A percentile compares a stretch with the other conserved stretches of the same genome.
phyloP scores from a whole-genome alignment of 176 grass and related monocot genomes.

The Saccharum spontaneum region DNA sequence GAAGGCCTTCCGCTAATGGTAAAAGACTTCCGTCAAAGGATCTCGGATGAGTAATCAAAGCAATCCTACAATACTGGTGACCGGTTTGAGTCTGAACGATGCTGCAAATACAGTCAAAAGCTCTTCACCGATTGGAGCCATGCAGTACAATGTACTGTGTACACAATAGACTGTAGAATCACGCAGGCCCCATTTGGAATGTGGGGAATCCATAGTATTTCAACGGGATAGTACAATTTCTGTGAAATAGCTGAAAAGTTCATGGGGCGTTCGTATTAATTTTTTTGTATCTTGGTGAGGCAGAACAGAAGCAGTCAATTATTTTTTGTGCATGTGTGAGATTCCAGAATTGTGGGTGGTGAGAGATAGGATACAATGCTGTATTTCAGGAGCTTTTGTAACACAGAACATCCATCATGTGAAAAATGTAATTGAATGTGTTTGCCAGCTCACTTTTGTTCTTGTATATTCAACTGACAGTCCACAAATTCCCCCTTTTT shows the following conservation, averaged over 20 bases:
- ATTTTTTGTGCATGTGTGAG: conserved; percentile 40
- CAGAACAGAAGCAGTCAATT: conserved; percentile 21
- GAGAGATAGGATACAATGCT: conserved; percentile 24
- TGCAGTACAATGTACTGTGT: conserved; percentile 29
- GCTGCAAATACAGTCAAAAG: conserved; percentile 21
- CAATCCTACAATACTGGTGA: not conserved
- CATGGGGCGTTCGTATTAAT: not conserved
- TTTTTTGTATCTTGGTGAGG: conserved; percentile 37
- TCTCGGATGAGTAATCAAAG: conserved; percentile 52
- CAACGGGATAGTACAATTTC: not conserved
- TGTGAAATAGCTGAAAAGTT: conserved; percentile 17
- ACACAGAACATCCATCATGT: conserved; percentile 23
- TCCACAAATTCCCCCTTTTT: not conserved
- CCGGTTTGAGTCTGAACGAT: conserved; percentile 24
- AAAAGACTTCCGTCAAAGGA: conserved; percentile 66
- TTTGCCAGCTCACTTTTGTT: not conserved
- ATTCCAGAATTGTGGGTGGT: not conserved
- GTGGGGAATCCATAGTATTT: not conserved
- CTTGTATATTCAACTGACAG: not conserved
- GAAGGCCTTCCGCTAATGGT: conserved; percentile 91
- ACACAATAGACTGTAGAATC: conserved; percentile 44
- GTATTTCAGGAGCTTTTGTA: conserved; percentile 42
- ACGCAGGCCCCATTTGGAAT: not conserved
- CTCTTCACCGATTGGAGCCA: conserved; percentile 19
- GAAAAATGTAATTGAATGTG: conserved; percentile 30